phyloP scores from a whole-genome alignment of 768 basidiomycete species.

The Albatrellus ellisii region DNA sequence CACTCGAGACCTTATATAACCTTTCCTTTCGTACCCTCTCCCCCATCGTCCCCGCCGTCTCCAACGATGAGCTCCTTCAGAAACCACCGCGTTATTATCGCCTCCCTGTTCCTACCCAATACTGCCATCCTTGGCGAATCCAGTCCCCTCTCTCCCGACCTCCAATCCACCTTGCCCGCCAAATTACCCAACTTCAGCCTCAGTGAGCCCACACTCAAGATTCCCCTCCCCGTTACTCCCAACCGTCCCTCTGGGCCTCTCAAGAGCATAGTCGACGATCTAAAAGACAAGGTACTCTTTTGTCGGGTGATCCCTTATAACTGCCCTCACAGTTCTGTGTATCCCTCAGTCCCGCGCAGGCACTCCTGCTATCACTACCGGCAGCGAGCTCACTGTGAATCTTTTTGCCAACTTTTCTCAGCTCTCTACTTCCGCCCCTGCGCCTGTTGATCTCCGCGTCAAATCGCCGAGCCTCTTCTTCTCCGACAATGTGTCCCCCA shows the following conservation, averaged over 20 bases:
- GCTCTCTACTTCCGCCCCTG: conserved; percentile 11
- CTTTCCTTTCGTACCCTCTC: not conserved
- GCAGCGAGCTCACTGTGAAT: conserved; percentile 38
- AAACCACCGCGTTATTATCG: conserved; percentile 65
- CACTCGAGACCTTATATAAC: no score
- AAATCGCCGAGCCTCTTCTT: conserved; percentile 14
- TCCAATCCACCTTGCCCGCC: conserved; percentile 14
- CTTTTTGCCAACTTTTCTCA: conserved; percentile 31
- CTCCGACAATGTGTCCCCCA: conserved; percentile 10
- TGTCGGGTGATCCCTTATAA: not conserved
- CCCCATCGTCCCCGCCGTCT: conserved; percentile 8
- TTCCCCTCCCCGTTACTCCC: conserved; percentile 10
- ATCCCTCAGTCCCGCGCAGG: conserved; percentile 24
- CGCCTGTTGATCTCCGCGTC: not conserved
- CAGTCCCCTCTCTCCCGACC: conserved; percentile 35
- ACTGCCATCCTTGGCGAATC: conserved; percentile 55
- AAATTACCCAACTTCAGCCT: conserved; percentile 3
- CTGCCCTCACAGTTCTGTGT: not conserved
- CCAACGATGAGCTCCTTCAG: conserved; percentile 53
- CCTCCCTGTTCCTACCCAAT: conserved; percentile 73
- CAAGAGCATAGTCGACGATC: conserved; percentile 70
- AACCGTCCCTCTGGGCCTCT: conserved; percentile 27
- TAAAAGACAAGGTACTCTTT: conserved; percentile 43
- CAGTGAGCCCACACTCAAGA: conserved; percentile 2
- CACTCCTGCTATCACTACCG: conserved; percentile 27